These are phyloP conservation scores for Paradendryphiella salina DNA, from an alignment of 2,329 filamentous ascomycete species.

Conservation along the genomic window DNA sequence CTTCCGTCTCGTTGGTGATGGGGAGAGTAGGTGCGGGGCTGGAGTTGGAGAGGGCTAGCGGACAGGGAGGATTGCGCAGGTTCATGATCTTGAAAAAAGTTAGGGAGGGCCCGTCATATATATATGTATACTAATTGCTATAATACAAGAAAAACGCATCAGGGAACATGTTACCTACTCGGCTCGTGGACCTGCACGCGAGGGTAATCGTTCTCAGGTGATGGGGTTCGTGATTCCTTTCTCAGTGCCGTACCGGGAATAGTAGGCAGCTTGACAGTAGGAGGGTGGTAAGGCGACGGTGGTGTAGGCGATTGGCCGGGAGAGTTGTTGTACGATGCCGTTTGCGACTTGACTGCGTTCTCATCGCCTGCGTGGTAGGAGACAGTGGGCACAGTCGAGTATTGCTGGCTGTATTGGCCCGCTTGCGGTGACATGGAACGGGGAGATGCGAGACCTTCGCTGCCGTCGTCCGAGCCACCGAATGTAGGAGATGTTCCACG, in stretches of 20 bases:
- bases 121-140: conserved; percentile 31
- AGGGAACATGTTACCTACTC: conserved; percentile 40
- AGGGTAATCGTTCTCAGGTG: conserved; percentile 23
- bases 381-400: conserved; percentile 31
- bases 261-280: conserved; percentile 31
- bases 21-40: conserved; percentile 26
- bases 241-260: conserved; percentile 28
- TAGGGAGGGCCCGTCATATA: conserved; percentile 25
- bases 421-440: conserved; percentile 29
- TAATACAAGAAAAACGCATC: conserved; percentile 32
- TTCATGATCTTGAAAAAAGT: conserved; percentile 31
- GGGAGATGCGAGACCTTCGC: conserved; percentile 29
- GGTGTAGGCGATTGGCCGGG: conserved; percentile 30
- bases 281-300: conserved; percentile 32
- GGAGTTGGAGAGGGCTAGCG: conserved; percentile 13
- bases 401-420: conserved; percentile 31
- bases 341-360: conserved; percentile 26
- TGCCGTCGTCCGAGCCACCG: conserved; percentile 35
- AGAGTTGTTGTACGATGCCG: conserved; percentile 37
- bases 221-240: conserved; percentile 29
- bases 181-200: conserved; percentile 28
- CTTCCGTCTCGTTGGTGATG: conserved; percentile 37
- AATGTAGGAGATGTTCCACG: conserved; percentile 29
- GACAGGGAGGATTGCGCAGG: conserved; percentile 19
- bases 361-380: conserved; percentile 30